Conservation (phyloP, 1,139 yeast species). For the Waltiozyma sp. region DNA sequence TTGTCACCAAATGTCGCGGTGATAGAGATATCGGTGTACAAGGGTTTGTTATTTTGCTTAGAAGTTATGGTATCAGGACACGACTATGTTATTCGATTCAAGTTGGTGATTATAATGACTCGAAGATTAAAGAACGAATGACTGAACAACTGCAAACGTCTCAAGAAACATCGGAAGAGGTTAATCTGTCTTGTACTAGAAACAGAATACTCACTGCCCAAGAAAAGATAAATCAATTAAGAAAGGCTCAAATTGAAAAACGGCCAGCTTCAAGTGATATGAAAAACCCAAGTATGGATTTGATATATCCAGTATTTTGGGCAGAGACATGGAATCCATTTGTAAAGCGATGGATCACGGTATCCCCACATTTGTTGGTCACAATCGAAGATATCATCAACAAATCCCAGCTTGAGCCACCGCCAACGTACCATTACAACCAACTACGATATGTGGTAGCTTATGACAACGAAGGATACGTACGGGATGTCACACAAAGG, state of each 20-base stretch:
- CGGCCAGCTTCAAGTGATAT: conserved; percentile 5
- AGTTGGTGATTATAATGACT: conserved; percentile 68
- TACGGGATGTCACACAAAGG: conserved; percentile 76
- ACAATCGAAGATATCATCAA: conserved; percentile 56
- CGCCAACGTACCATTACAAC: conserved; percentile 47
- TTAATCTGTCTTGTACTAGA: too few relatives aligned
- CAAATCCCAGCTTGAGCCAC: conserved; percentile 66
- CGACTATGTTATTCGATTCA: conserved; percentile 76
- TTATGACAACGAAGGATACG: conserved; percentile 52
- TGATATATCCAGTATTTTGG: conserved; percentile 72
- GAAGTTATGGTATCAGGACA: conserved; percentile 63
- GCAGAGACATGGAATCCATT: conserved; percentile 84
- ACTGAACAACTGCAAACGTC: too few relatives aligned
- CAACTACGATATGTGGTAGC: conserved; percentile 68
- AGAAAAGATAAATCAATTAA: conserved; percentile 10
- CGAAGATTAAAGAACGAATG: conserved; percentile 11
- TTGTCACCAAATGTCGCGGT: conserved; percentile 45
- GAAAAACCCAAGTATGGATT: conserved; percentile 15
- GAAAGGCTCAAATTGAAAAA: conserved; percentile 5
- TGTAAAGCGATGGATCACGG: conserved; percentile 66
- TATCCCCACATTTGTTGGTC: conserved; percentile 64
- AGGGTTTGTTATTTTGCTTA: conserved; percentile 68
- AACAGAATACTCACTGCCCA: conserved; percentile 2
- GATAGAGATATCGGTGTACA: conserved; percentile 76
- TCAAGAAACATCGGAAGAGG: too few relatives aligned